phyloP scores from a whole-genome alignment of 2,329 filamentous ascomycete species.

The Domatiomyces catenatus region DNA sequence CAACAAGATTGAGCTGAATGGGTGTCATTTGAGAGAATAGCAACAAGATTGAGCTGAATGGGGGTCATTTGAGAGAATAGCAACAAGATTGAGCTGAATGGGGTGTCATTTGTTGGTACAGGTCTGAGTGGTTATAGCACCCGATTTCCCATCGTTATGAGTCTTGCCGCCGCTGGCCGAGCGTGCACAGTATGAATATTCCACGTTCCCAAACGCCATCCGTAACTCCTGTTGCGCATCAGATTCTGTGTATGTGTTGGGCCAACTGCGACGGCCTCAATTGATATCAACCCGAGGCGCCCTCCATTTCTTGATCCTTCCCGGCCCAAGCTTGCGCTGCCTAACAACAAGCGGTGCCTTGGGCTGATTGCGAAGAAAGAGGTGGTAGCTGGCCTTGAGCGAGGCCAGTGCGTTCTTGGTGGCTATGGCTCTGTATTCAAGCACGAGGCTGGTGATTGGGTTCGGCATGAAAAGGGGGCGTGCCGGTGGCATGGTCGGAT shows the following conservation, averaged over 20 bases:
- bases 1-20: not conserved
- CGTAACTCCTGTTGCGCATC: not conserved
- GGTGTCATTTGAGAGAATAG: too few species aligned
- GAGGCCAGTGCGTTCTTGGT: constrained; percentile 12
- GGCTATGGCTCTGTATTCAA: constrained; percentile 14
- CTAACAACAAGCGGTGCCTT: constrained; percentile 9
- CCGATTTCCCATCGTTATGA: not conserved
- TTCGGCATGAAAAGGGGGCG: not conserved
- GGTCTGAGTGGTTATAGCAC: constrained; percentile 4
- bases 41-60: not conserved
- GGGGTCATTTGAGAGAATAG: not conserved
- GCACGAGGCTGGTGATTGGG: constrained; percentile 8
- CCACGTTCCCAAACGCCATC: not conserved
- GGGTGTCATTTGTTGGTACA: constrained; percentile 4
- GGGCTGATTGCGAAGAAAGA: constrained; percentile 17
- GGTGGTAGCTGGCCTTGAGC: constrained; percentile 14
- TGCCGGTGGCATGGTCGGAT: not conserved
- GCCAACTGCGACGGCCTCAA: not conserved
- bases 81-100: not conserved
- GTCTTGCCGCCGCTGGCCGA: not conserved
- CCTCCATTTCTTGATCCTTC: constrained; percentile 5
- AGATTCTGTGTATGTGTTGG: not conserved
- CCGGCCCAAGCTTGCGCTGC: constrained; percentile 5
- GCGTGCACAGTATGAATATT: not conserved
- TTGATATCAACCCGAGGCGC: constrained; percentile 1